A percentile compares a stretch with the other conserved stretches of the same genome.
These are phyloP conservation scores for Annulohypoxylon truncatum DNA, from an alignment of 2,329 filamentous ascomycete species.

Conservation along the genomic window DNA sequence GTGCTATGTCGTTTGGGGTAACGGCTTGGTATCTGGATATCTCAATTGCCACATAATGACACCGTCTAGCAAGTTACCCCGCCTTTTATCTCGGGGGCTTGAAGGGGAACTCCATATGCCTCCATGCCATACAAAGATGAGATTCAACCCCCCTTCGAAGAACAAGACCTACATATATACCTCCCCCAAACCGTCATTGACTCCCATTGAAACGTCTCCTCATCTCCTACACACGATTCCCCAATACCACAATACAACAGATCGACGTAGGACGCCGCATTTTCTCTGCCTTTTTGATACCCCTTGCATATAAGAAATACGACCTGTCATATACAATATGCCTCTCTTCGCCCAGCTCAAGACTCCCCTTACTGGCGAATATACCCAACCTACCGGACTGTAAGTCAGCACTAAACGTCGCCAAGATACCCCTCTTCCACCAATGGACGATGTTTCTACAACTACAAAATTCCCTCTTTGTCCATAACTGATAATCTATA, in stretches of 20 bases:
- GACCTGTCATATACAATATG: slow-evolving; percentile 50
- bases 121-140: slow-evolving; percentile 16
- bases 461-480: slow-evolving; percentile 13
- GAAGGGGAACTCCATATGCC: background rate
- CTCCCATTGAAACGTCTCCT: background rate
- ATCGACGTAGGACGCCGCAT: background rate
- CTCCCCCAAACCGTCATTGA: background rate
- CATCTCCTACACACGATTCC: background rate
- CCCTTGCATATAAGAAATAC: slow-evolving; percentile 13
- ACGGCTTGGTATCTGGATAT: background rate
- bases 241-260: slow-evolving; percentile 6
- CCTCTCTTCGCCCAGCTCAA: slow-evolving; percentile 70
- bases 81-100: slow-evolving; percentile 25
- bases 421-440: background rate
- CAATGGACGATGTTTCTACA: slow-evolving; percentile 12
- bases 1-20: slow-evolving; percentile 26
- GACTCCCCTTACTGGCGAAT: slow-evolving; percentile 72
- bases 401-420: slow-evolving; percentile 53
- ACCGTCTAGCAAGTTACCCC: slow-evolving; percentile 28
- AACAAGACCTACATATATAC: slow-evolving; percentile 14
- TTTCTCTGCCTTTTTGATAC: background rate
- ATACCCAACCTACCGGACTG: slow-evolving; percentile 71
- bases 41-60: slow-evolving; percentile 22
- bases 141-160: background rate
- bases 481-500: slow-evolving; percentile 41